Conservation (phyloP, 495 filamentous ascomycete species). For the Aspergillus hancockii region DNA sequence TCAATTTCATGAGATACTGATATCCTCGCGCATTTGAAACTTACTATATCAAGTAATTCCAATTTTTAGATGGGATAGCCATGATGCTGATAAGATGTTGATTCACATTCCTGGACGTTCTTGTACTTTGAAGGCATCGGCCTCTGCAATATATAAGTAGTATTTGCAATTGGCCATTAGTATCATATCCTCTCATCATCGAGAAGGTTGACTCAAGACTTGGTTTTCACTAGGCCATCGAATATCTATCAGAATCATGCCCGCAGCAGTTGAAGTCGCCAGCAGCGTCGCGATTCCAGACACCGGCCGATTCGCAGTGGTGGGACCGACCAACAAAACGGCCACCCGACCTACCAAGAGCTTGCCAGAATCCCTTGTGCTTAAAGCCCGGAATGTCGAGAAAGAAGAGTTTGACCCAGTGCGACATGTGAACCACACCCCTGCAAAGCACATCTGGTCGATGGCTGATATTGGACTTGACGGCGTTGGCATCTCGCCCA, state of each 20-base stretch:
- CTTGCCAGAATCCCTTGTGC: neutral
- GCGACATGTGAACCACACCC: slow-evolving; percentile 55
- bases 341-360: neutral
- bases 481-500: slow-evolving; percentile 59
- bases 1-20: neutral
- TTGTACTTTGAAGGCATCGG: no score
- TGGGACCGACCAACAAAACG: neutral
- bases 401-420: slow-evolving; percentile 43
- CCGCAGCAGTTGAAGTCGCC: neutral
- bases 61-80: no score
- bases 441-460: slow-evolving; percentile 33
- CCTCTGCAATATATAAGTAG: no score
- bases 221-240: neutral
- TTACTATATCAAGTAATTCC: no score
- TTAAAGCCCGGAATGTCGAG: neutral
- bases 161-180: no score
- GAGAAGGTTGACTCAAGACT: no score
- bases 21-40: no score
- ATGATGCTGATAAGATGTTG: no score
- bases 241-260: neutral
- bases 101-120: no score
- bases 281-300: neutral
- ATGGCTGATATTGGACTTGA: slow-evolving; percentile 62
- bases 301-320: neutral
- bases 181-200: no score